Evolutionary conservation across 2,329 filamentous ascomycete species (phyloP), one percentile per base, ranked within the genome.

Genomic region (Trichoderma atroviride): DNA sequence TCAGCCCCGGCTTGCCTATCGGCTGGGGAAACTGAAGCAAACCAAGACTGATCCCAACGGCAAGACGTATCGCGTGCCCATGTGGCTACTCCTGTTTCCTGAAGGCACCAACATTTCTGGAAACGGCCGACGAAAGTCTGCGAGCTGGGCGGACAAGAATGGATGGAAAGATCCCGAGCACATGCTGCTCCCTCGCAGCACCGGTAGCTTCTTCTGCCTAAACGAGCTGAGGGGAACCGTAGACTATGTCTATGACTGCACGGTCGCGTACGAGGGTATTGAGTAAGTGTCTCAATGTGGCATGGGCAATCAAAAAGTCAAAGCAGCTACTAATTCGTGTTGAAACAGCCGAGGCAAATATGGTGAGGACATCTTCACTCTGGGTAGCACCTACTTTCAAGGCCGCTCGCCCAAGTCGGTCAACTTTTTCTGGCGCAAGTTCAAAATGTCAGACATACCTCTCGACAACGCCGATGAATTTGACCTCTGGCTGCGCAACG

Each of bases 401-500:
- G 94, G 96, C 14, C 89, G 92, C 1, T 91, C 94, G 0, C 96
- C 95, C 1, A 97, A 94, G 78, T 97, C 94, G 1, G 94, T 98
- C 75, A 98, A 97, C 80, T 94, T 98, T 84, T 92, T 97, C 81
- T 99, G 95, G 93, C 89, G 96, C 65, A 89, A 94, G 11, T 97
- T 97, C 80, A 87, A 88, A 40, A 78, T 97, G 16, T 86, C 87
- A 27, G 89, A 93, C 24, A 97, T 99, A 55, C 95, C 95, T 0
- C 86, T 97, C 11, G 86, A 93, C 37, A 88, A 91, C 73, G 85
- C 87, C 19, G 86, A 91, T 52, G 84, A 87, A 7, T 99, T 99
- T 75, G 93, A 96, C 69, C 75, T 85, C 3, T 99, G 96, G 96
- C 84, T 98, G 33, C 87, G 90, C 37, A 89, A 92, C 69, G 87